Percentiles rank a stretch among this genome's conserved stretches.
Evolutionary conservation across 129 eudicot genomes (phyloP).

Genomic region (Oenanthe sinensis): DNA sequence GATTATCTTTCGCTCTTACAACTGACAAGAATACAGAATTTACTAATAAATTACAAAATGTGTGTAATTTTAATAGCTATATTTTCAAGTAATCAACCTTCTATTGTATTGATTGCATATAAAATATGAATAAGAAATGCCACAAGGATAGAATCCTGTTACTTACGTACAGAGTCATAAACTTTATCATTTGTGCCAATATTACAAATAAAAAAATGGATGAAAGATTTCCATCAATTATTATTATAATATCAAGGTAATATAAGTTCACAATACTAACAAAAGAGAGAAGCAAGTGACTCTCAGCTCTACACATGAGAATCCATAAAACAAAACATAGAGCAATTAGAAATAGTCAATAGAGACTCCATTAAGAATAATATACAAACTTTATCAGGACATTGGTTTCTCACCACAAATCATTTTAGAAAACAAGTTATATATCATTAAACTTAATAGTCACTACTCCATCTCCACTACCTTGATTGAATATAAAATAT

Average conservation of each 20-base stretch:
- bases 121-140: neutral
- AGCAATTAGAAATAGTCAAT: neutral
- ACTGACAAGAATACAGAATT: neutral
- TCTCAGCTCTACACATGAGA: constrained; percentile 36
- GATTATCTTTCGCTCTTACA: neutral
- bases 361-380: neutral
- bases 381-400: neutral
- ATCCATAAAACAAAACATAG: constrained; percentile 13
- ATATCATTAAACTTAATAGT: neutral
- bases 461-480: neutral
- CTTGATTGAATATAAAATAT: neutral
- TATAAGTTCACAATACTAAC: constrained; percentile 31
- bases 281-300: constrained; percentile 29
- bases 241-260: constrained; percentile 13
- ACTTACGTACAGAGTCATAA: neutral
- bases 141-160: neutral
- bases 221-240: constrained; percentile 6
- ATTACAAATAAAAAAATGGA: constrained; percentile 8
- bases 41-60: neutral
- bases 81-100: neutral
- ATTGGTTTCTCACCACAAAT: neutral
- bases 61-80: neutral
- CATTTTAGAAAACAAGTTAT: neutral
- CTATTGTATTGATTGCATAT: neutral
- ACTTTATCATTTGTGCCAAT: constrained; percentile 10